A percentile compares a stretch with the other conserved stretches of the same genome.
Conservation (phyloP, 202 grass and related monocot genomes). For the Sporobolus alterniflorus region DNA sequence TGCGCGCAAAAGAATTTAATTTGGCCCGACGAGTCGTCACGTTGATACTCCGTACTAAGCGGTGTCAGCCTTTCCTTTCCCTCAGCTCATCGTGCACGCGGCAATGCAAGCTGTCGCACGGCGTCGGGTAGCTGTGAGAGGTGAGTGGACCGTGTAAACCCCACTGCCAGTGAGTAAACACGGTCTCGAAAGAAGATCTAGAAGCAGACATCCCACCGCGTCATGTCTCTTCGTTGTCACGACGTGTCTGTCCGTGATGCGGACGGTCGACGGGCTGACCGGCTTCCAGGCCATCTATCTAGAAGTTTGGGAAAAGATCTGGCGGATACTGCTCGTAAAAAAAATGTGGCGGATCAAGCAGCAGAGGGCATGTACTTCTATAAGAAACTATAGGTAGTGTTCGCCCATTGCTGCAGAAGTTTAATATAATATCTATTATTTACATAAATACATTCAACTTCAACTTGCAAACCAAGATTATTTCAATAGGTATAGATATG, state of each 20-base stretch:
- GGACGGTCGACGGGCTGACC: no score
- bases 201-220: not conserved
- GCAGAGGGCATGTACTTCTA: no score
- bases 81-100: not conserved
- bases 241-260: not conserved
- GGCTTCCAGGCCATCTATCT: not conserved
- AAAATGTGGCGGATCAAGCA: no score
- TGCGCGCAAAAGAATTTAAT: not conserved
- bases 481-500: no score
- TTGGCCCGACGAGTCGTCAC: not conserved
- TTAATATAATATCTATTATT: no score
- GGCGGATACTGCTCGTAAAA: no score
- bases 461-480: no score
- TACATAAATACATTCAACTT: no score
- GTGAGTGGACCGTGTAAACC: not conserved
- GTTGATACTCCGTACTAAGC: not conserved
- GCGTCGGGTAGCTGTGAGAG: not conserved
- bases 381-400: no score
- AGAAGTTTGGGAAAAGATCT: not conserved
- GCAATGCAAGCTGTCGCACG: not conserved
- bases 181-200: not conserved
- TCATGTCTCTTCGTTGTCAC: not conserved
- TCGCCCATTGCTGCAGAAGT: no score
- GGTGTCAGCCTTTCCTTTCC: not conserved
- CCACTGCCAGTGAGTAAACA: not conserved